Evolutionary conservation across 192 early-diverging fungal genomes (phyloP), one percentile per base, ranked within the genome.

Genomic region (Dissophora ornata): DNA sequence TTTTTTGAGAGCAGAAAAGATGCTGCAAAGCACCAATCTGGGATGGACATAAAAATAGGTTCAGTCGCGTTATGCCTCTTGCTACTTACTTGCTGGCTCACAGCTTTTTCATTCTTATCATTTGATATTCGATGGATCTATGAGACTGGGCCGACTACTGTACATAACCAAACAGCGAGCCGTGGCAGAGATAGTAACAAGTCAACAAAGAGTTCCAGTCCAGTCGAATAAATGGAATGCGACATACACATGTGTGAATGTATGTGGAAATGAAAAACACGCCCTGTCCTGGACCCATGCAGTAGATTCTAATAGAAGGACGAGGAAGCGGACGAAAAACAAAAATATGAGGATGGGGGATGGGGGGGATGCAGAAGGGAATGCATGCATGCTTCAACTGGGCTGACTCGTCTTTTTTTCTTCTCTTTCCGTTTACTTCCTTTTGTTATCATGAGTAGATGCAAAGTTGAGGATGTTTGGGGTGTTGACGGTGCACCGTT

Each of bases 21-120:
- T 58, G 57, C 16, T n/a, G 26, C 28, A 25, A 51, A n/a, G 49
- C 57, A 58, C 57, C 57, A 58, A 58, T 58, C 57, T 58, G 41
- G 56, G 15, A 45, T 15, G 8, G 5, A 29, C 57, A 58, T 58
- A 58, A 58, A 61, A 61, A 61, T 47, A 61, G 59, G 59, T 1
- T n/a, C 28, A 22, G 29, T 34, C 33, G 60, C 54, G 54, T 40
- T 41, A 7, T 25, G 5, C 40, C 36, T 44, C 4, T 45, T 45
- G 44, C 30, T 42, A 50, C 49, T 22, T 25, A 10, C 25, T 50
- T 24, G 49, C 49, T 11, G n/a, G n/a, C n/a, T n/a, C n/a, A n/a
- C n/a, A n/a, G n/a, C n/a, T n/a, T n/a, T n/a, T 51, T 16, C 49
- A 51, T 16, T 28, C 49, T 24, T 49, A 22, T 49, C 10, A 21